These are phyloP conservation scores for Calonectria pseudoturangicola DNA, from an alignment of 2,329 filamentous ascomycete species.

Conservation along the genomic window DNA sequence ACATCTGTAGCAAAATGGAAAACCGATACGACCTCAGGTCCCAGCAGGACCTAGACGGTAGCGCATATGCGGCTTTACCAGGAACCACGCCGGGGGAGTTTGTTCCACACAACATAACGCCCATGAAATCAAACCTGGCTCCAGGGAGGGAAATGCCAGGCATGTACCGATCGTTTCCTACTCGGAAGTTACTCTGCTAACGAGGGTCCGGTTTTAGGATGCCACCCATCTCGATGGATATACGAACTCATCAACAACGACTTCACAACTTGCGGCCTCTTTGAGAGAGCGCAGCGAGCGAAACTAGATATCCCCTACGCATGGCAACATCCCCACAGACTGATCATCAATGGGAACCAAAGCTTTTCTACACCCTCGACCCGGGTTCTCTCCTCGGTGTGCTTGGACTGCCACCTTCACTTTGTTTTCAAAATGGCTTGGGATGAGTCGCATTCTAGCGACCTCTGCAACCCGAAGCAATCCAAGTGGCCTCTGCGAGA, in stretches of 20 bases:
- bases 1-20: slow-evolving; percentile 46
- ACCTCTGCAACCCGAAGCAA: slow-evolving; percentile 58
- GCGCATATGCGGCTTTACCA: slow-evolving; percentile 58
- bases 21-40: slow-evolving; percentile 54
- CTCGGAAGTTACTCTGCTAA: slow-evolving; percentile 38
- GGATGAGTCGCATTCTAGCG: slow-evolving; percentile 53
- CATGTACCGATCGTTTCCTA: slow-evolving; percentile 41
- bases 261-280: slow-evolving; percentile 60
- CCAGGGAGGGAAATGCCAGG: slow-evolving; percentile 53
- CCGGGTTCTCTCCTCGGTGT: slow-evolving; percentile 61
- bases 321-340: slow-evolving; percentile 61
- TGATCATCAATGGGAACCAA: slow-evolving; percentile 64
- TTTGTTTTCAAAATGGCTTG: slow-evolving; percentile 63
- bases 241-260: slow-evolving; percentile 63
- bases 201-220: slow-evolving; percentile 51
- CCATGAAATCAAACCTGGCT: slow-evolving; percentile 57
- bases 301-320: slow-evolving; percentile 56
- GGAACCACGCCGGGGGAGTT: slow-evolving; percentile 55
- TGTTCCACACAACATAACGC: slow-evolving; percentile 57
- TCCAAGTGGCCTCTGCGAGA: slow-evolving; percentile 60
- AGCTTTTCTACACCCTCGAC: slow-evolving; percentile 55
- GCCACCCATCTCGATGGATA: slow-evolving; percentile 64
- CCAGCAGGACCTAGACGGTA: slow-evolving; percentile 53
- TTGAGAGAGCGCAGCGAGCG: slow-evolving; percentile 57
- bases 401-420: slow-evolving; percentile 64